Base-by-base conservation (phyloP, 345 rosid species). In the Salix viminalis region DNA sequence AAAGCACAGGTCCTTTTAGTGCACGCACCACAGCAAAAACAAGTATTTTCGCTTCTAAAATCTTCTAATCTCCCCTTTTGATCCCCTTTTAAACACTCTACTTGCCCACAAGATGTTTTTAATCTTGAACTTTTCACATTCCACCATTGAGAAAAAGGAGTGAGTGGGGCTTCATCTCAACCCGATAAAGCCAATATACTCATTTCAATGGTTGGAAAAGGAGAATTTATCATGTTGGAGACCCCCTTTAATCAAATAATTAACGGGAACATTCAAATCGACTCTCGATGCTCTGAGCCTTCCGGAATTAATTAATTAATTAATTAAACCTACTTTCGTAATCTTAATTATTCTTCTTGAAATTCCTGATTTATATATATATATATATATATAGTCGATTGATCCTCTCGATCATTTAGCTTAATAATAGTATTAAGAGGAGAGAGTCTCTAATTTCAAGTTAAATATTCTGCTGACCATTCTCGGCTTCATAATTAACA, bases 121-220 rank as follows among this genome's bases (percentile, higher is more conserved):
- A 2, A 18, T 5, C 34, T n/a, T 75, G 14, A 44, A 7, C 50
- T 48, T 65, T 39, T 68, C 30, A 76, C 24, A 11, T 23, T 39
- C 67, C 54, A 46, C 71, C 64, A 26, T 26, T 24, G 21, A 68
- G 48, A 52, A 54, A 67, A 54, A 2, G 8, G n/a, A 56, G 16
- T 36, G 32, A 54, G 39, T 12, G 24, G 9, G 26, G 54, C 19
- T 9, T 24, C 16, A 42, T 52, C 48, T 21, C 48, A 26, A 44
- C 60, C 19, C 21, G 54, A 34, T 32, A 34, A 50, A 50, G 24
- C 3, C 34, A 64, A 32, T 66, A 46, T 66, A 65, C 76, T 42
- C 28, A 16, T 12, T 74, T 67, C 72, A 66, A 67, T 75, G 72
- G 78, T 4, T 75, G 16, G 18, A 24, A 65, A 75, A 52, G 34